Evolutionary conservation across 2,329 filamentous ascomycete genomes (phyloP).

Genomic region (Trichoderma sp.): DNA sequence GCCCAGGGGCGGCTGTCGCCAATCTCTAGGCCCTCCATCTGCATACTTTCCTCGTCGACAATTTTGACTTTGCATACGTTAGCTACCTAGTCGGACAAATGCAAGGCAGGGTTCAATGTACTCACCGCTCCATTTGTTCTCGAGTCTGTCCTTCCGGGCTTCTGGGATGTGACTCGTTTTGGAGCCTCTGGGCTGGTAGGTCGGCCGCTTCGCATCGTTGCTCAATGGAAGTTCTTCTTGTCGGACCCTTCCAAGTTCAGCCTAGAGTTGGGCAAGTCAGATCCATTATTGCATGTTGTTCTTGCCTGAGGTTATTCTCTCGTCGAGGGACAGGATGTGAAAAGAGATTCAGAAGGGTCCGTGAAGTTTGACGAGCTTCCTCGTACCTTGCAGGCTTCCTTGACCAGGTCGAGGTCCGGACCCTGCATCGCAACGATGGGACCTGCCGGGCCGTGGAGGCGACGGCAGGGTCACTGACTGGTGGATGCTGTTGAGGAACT

Average conservation of each 20-base stretch:
- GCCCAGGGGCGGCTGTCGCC: constrained; percentile 34
- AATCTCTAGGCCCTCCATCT: constrained; percentile 33
- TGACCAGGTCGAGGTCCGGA: neutral
- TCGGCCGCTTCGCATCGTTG: constrained; percentile 29
- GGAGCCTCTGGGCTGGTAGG: constrained; percentile 29
- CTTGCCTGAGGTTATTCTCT: neutral
- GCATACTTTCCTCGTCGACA: constrained; percentile 33
- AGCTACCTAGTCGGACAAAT: too few relatives aligned
- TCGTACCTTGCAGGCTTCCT: constrained; percentile 6
- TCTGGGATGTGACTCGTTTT: constrained; percentile 28
- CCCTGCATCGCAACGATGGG: neutral
- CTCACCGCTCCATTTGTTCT: constrained; percentile 33
- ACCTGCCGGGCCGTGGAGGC: neutral
- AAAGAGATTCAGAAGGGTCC: neutral
- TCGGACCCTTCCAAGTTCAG: constrained; percentile 33
- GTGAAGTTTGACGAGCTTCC: neutral
- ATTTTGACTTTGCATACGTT: constrained; percentile 29
- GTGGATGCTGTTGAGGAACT: neutral
- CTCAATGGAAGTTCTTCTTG: constrained; percentile 34
- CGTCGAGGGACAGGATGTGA: neutral
- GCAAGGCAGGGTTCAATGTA: neutral
- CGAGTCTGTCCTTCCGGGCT: constrained; percentile 27
- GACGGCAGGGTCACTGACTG: neutral
- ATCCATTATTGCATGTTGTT: neutral
- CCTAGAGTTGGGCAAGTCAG: constrained; percentile 27